Percentiles rank a stretch among this genome's conserved stretches.
Evolutionary conservation across 2,329 filamentous ascomycete species (phyloP).

Genomic region (Orbilia oligospora): DNA sequence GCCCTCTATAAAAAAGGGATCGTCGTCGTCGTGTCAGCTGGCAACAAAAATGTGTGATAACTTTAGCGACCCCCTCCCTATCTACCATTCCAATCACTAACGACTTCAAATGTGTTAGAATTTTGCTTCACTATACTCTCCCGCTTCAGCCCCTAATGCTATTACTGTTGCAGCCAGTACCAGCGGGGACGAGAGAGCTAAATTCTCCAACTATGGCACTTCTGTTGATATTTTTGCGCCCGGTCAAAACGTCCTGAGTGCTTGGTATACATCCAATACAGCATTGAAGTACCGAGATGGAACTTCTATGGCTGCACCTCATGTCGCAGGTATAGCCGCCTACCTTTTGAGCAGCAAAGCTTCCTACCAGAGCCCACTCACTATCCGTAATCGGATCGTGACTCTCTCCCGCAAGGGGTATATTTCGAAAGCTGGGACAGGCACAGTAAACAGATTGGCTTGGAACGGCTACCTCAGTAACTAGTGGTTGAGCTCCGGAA

Average conservation of each 20-base stretch:
- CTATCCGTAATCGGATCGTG: constrained; percentile 9
- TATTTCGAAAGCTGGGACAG: not conserved
- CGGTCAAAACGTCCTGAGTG: constrained; percentile 69
- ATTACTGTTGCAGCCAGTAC: constrained; percentile 73
- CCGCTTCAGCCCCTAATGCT: constrained; percentile 70
- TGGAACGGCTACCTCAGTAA: not conserved
- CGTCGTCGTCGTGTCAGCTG: constrained; percentile 72
- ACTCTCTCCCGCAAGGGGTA: not conserved
- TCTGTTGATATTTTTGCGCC: constrained; percentile 72
- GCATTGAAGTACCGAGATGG: constrained; percentile 71
- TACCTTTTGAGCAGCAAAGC: constrained; percentile 72
- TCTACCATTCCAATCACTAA: not conserved
- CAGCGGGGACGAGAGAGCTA: constrained; percentile 66
- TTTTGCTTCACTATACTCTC: constrained; percentile 71
- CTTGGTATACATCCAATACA: constrained; percentile 69
- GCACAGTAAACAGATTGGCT: constrained; percentile 13
- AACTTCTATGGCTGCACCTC: constrained; percentile 78
- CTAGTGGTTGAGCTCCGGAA: not conserved
- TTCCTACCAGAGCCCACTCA: constrained; percentile 6
- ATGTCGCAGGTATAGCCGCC: constrained; percentile 77
- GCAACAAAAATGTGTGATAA: constrained; percentile 69
- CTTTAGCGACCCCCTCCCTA: not conserved
- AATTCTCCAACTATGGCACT: constrained; percentile 71
- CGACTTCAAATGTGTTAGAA: not conserved
- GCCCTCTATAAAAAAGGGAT: constrained; percentile 70